Evolutionary conservation across 2,329 filamentous ascomycete species (phyloP), one percentile per base, ranked within the genome.

Genomic region (Aspergillus neoniger): DNA sequence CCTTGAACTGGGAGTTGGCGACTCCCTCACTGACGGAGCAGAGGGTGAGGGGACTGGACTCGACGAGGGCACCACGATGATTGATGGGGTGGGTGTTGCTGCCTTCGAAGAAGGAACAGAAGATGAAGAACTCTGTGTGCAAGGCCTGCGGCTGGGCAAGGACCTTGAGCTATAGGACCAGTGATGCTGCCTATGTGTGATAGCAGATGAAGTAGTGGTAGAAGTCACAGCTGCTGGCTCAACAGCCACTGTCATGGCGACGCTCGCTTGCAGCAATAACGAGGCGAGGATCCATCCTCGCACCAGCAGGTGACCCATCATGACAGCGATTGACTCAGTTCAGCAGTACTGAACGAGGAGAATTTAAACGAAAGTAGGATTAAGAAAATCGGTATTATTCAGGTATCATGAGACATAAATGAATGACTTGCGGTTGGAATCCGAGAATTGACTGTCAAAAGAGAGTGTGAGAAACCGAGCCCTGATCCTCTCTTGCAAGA

Each of bases 241-340:
- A 41, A 14, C 10, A 8, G 21, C 14, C 5, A 54, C 21, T 10
- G 38, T 43, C 51, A 54, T 17, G 19, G 38, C 51, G 25, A 54
- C 12, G 51, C 44, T 48, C 5, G 36, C 7, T 43, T 54, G 51
- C 21, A 41, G 5, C 19, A 54, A 43, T 21, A 54, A 19, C 9
- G 38, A 36, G 14, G 51, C 51, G 36, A 54, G 38, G 19, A 54
- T 41, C 51, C 51, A 54, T 41, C 38, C 38, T 43, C 51, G 51
- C 7, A 36, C 15, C 15, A 41, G 38, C 51, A 43, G 19, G n/a
- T 41, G 51, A 8, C 36, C 51, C 51, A 43, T 54, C n/a, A 5
- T 54, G 51, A 43, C 36, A 43, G 36, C 25, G 9, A 30, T 28
- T 8, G 38, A 12, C 28, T 30, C 28, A 30, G 28, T 12, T 30